Evolutionary conservation across 1,139 yeast species (phyloP), one percentile per base, ranked within the genome.

Genomic region (Hyphopichia pseudoburtonii): DNA sequence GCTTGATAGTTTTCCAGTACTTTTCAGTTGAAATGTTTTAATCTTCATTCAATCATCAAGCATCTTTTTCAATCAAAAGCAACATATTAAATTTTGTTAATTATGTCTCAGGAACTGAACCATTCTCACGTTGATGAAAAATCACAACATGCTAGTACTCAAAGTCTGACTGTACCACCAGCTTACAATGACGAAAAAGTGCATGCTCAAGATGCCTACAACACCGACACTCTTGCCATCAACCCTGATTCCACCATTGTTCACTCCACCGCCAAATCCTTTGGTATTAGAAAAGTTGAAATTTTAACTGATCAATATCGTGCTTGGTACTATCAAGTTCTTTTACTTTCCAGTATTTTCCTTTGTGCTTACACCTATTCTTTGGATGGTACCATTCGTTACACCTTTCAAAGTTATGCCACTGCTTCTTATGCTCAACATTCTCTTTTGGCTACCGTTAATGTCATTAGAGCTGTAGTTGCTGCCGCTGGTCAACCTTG

Each of bases 401-500:
- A 57, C 37, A 66, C 70, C 21, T 70, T 70, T 57, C 80, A 77
- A 43, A 48, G 54, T 8, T 66, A 67, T 43, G 89, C 89, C 5
- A 75, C 86, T 17, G 59, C 68, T 31, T 71, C 82, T 3, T 84
- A 79, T 56, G 47, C 70, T 5, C 51, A 63, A 17, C 89, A 82
- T 56, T 78, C 89, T 11, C 64, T 82, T 37, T 60, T 78, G 35
- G 73, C 92, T 4, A 81, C 90, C 4, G 77, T 84, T 37, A 75
- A 76, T 42, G 84, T 80, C 23, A 75, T 82, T 39, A 71, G 76
- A 40, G 70, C 78, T 21, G 85, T 83, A 32, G 75, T 82, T 32
- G 84, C 81, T 37, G 88, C 88, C 28, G 89, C 86, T 19, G 73
- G 86, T 6, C 87, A 82, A 56, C 82, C 86, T 3, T 68, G 80